Base-by-base conservation (phyloP, 2,329 filamentous ascomycete genomes). In the Monosporascus sp. region DNA sequence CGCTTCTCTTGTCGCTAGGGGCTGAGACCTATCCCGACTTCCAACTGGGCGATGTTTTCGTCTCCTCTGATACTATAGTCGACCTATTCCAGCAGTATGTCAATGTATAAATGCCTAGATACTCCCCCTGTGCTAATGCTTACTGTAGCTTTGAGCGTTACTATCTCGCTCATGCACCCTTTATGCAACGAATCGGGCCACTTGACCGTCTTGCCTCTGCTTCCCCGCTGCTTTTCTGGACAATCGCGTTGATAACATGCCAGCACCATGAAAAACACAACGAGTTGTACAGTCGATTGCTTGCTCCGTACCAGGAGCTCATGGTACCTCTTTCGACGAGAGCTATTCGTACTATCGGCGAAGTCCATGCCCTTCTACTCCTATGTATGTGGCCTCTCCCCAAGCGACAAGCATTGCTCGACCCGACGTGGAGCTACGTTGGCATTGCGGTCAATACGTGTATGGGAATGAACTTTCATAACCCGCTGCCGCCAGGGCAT, bases 141-240 rank as follows among this genome's bases (percentile, higher is more conserved):
- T 40, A 38, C 48, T 34, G n/a, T 50, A 57, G 53, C 49, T 56
- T 58, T 38, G 51, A 50, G 14, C n/a, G 53, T 19, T 49, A 56
- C 19, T 56, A 56, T 19, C 43, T 53, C 24, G 3, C 11, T 34
- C 27, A 52, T 37, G 53, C 56, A 40, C 44, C 50, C 31, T 58
- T 53, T 48, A 31, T 56, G 14, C 46, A 52, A 47, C 53, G 53
- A 5, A 38, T 56, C 24, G 48, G 52, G 3, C 53, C 53, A 14
- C 27, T 53, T 36, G 48, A 46, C 6, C 16, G 16, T 19, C 53
- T 53, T 26, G 46, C 49, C 17, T 17, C 38, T n/a, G 22, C 49
- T 14, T 53, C 51, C 1, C 56, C 56, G 4, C 37, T 58, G 36
- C 20, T 56, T 31, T 58, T 58, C 49, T 58, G 56, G 56, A 58